Base-by-base conservation (phyloP, 768 basidiomycete genomes). In the Agaricus sinodeliciosus region DNA sequence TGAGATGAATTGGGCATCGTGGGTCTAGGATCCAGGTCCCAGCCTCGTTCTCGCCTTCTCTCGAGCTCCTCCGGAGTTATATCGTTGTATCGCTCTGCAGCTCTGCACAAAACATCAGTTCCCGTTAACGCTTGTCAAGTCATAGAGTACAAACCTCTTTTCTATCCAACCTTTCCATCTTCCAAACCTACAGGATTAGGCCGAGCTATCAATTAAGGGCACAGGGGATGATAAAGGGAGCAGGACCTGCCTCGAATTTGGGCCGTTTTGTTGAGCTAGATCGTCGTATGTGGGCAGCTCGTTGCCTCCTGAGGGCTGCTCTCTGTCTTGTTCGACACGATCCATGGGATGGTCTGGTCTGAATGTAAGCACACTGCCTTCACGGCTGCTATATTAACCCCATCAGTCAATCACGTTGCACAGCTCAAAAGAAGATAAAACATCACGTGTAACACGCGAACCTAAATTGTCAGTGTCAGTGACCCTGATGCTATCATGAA, bases 101-200 rank as follows among this genome's bases (percentile, higher is more conserved):
- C 90, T 67, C 90, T 92, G 58, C 50, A 48, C 45, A 52, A n/a
- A 37, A 42, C 19, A 22, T 50, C 27, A 51, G 31, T 48, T 36
- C 19, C 43, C 47, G n/a, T 34, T n/a, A 51, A 27, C 27, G 19
- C 45, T 7, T 49, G 4, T 25, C n/a, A 44, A 44, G n/a, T 37
- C 34, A 9, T 4, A 28, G 5, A 6, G 34, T 13, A 57, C 69
- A 45, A 58, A 85, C 89, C 90, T 78, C 67, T 92, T 93, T 71
- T 93, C 90, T 51, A 93, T 87, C 90, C 90, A 93, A 5, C 82
- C 81, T 63, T 77, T 79, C 90, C 90, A 93, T 54, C 90, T 74
- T 16, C 90, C 90, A 60, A 92, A 92, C 61, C 90, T 92, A 59
- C 35, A 27, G 45, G 37, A 27, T 49, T 25, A 25, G 15, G 8